Conservation (phyloP, 495 filamentous ascomycete species). For the Cercophora newfieldiana region DNA sequence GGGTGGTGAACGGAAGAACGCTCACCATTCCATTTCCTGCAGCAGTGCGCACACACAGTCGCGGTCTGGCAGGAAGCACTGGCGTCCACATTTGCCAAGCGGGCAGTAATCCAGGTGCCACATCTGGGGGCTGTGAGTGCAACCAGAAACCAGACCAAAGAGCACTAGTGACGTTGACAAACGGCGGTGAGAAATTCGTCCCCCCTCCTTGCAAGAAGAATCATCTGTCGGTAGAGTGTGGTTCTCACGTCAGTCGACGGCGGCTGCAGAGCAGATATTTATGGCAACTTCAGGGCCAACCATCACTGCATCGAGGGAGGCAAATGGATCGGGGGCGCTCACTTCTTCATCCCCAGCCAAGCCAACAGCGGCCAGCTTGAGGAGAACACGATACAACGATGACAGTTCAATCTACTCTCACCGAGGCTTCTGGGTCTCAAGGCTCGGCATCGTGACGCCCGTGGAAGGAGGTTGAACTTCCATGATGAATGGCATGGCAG, state of each 20-base stretch:
- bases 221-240: neutral
- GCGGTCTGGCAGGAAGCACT: neutral
- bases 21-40: neutral
- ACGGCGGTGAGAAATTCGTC: neutral
- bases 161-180: neutral
- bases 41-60: neutral
- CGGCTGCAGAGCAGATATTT: neutral
- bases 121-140: neutral
- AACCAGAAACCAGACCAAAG: neutral
- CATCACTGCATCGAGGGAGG: neutral
- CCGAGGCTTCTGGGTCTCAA: too few species aligned
- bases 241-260: slow-evolving; percentile 13
- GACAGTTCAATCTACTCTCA: too few species aligned
- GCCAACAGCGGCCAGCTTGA: too few species aligned
- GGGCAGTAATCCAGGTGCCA: neutral
- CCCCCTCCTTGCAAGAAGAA: neutral
- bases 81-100: neutral
- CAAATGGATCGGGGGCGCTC: neutral
- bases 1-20: too few species aligned
- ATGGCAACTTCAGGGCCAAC: neutral
- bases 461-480: too few species aligned
- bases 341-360: too few species aligned
- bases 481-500: neutral
- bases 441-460: too few species aligned
- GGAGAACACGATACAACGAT: neutral